Evolutionary conservation across 2,329 filamentous ascomycete genomes (phyloP), one percentile per base, ranked within the genome.

Genomic region (Botrytis pseudocinerea): DNA sequence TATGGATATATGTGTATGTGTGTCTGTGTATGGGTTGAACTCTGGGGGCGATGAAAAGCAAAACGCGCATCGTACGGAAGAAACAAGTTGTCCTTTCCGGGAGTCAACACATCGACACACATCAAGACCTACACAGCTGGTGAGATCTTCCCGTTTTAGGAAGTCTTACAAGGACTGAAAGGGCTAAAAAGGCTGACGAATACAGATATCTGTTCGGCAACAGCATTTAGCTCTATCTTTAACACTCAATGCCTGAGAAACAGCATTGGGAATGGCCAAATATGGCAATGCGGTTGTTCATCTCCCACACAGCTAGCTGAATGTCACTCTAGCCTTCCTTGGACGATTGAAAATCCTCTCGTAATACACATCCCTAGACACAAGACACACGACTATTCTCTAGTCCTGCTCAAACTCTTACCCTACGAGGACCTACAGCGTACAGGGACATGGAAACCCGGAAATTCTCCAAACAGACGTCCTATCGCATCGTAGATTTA

Each of bases 211-310:
- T 28, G n/a, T 54, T 28, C 51, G 51, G 28, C 51, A 40, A 35
- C 40, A 61, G 32, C 59, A 61, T 40, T 35, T 40, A 54, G 51
- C 25, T 16, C n/a, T 28, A 54, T 7, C 51, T 54, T 12, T 16
- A 42, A 42, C 46, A 64, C 10, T 7, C 16, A 28, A 32, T n/a
- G 6, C 28, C 5, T 28, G 6, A 60, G 32, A 59, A 60, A n/a
- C 25, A 20, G 25, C 32, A 68, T 7, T 20, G 8, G n/a, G 6
- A 38, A 32, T 66, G 14, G 40, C 25, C 35, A 28, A 69, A 63
- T 44, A 63, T 28, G 25, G 60, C 28, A 63, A 63, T 63, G n/a
- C 16, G 25, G n/a, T 63, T 40, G 60, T 42, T 63, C 40, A 63
- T 63, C 61, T 63, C n/a, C 61, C 38, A 28, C 25, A 42, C 18